Base-by-base conservation (phyloP, 345 rosid genomes). In the Salix koriyanagi region DNA sequence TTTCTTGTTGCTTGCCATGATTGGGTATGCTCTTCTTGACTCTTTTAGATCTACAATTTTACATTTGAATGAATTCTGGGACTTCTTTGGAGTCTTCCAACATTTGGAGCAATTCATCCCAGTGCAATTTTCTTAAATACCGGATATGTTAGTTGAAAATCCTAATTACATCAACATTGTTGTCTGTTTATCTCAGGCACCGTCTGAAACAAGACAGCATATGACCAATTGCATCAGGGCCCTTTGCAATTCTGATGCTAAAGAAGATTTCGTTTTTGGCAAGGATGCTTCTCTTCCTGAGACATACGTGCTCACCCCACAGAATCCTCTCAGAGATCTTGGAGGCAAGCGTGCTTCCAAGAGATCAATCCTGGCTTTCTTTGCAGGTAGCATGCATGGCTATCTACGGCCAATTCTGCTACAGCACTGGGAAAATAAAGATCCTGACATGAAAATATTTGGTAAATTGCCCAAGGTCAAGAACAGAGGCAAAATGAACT, bases 1-100 rank as follows among this genome's bases (percentile, higher is more conserved):
- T 95, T 95, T 69, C 91, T 95, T 0, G 97, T 87, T 26, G 97
- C 99, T 87, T 95, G 99, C 83, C 99, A 95, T 78, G 99, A 95
- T 80, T 95, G 97, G 99, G 99, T 93, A 87, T 72, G 82, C 62
- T 70, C 72, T 75, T 69, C 52, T 7, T 37, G n/a, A 72, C 69
- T 82, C 54, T 39, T 74, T 71, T 48, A 5, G 52, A 65, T 74
- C 71, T 67, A 19, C 15, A 2, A 18, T 62, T 11, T 73, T 13
- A 44, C 50, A 42, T 75, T 25, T 65, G 41, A 34, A 26, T 23
- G 60, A 25, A 37, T 48, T 28, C 50, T 28, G 28, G 41, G 28
- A 23, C 26, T 61, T 75, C 50, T 76, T 12, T n/a, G n/a, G 60
- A 42, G 68, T 60, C 66, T 18, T 69, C 50, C 54, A 39, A 34